These are phyloP conservation scores for Sporothrix dimorphospora DNA, from an alignment of 2,329 filamentous ascomycete genomes.

Conservation along the genomic window DNA sequence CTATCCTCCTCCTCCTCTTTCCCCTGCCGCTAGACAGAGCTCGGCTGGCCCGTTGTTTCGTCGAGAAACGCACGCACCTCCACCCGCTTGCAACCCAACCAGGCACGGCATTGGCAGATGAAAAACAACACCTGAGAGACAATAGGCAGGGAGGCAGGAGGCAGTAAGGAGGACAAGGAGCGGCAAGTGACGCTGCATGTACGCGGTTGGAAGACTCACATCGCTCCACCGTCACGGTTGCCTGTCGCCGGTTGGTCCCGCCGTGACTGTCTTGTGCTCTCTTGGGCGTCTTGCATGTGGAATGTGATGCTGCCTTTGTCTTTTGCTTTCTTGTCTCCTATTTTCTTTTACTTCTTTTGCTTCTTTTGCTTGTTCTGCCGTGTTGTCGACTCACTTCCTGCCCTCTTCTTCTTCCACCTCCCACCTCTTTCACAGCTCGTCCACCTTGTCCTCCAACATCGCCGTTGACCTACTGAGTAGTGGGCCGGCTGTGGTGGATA, in stretches of 20 bases:
- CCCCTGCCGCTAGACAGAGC: background rate
- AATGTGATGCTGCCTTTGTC: background rate
- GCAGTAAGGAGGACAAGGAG: background rate
- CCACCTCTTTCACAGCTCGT: background rate
- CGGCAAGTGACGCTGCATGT: slow-evolving; percentile 16
- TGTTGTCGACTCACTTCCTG: background rate
- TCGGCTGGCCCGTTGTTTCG: slow-evolving; percentile 2
- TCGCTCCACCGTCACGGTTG: slow-evolving; percentile 7
- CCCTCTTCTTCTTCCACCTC: background rate
- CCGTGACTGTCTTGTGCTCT: slow-evolving; percentile 2
- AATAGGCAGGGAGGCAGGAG: background rate
- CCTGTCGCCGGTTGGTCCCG: slow-evolving; percentile 9
- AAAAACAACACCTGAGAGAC: background rate
- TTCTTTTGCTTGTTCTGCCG: background rate
- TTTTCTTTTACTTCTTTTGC: background rate
- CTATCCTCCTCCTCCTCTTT: background rate
- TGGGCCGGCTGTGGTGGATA: slow-evolving; percentile 9
- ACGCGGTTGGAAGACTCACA: slow-evolving; percentile 17
- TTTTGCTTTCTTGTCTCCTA: background rate
- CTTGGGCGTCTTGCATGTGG: slow-evolving; percentile 15
- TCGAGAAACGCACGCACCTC: background rate
- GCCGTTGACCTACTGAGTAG: background rate
- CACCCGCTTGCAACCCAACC: slow-evolving; percentile 17
- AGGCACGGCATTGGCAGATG: background rate
- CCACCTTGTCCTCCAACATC: slow-evolving; percentile 15